Conservation (phyloP, 257 asterid species). For the Plantago ovata region DNA sequence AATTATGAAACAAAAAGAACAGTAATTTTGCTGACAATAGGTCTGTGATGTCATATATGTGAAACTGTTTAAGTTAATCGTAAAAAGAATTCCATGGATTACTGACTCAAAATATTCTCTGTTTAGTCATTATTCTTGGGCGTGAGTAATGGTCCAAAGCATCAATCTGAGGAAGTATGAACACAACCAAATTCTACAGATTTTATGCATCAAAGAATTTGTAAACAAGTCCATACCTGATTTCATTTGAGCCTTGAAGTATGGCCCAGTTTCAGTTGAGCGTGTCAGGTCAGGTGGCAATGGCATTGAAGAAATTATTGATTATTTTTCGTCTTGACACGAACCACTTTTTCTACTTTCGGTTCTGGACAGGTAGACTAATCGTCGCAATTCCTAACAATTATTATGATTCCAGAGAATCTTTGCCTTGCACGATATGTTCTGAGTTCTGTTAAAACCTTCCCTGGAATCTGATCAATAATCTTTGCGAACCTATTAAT, state of each 20-base stretch:
- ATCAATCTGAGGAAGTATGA: neutral
- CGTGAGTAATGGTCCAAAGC: neutral
- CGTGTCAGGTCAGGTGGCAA: too few relatives aligned
- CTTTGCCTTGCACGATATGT: too few relatives aligned
- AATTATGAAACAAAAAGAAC: neutral
- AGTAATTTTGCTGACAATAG: neutral
- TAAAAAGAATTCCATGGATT: constrained; percentile 7
- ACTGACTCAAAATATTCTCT: constrained; percentile 7
- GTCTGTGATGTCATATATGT: neutral
- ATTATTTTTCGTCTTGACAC: too few relatives aligned
- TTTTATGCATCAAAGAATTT: constrained; percentile 10
- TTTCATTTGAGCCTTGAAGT: neutral
- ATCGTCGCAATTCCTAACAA: too few relatives aligned
- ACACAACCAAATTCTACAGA: constrained; percentile 13
- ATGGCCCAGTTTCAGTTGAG: too few relatives aligned
- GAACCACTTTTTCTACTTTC: neutral
- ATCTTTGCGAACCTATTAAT: too few relatives aligned
- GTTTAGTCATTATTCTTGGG: neutral
- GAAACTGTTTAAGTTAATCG: too few relatives aligned
- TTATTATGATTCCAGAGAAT: neutral
- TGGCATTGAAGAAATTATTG: too few relatives aligned
- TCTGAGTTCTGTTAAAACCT: too few relatives aligned
- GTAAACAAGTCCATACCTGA: neutral
- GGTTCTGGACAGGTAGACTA: too few relatives aligned
- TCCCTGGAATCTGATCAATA: too few relatives aligned